A percentile compares a stretch with the other conserved stretches of the same genome.
Evolutionary conservation across 495 filamentous ascomycete genomes (phyloP).

Genomic region (Podospora tetraspora): DNA sequence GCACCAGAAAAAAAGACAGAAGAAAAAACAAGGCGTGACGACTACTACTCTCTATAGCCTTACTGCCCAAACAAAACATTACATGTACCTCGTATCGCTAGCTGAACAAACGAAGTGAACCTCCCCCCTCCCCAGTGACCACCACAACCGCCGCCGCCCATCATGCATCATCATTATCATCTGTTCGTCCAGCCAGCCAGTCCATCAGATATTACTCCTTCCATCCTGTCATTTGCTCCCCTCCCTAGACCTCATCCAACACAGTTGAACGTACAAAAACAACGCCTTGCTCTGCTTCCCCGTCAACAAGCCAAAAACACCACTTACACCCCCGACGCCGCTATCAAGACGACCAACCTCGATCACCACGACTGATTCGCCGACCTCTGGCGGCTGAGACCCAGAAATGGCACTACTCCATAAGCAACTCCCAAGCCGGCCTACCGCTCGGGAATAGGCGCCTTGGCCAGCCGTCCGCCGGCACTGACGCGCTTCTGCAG

Average conservation of each 20-base stretch:
- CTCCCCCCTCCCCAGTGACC: neutral
- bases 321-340: neutral
- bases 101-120: neutral
- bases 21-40: neutral
- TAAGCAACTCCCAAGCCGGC: constrained; percentile 26
- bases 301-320: neutral
- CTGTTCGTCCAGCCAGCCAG: neutral
- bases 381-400: constrained; percentile 4
- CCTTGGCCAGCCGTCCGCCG: constrained; percentile 54
- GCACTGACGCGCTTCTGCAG: constrained; percentile 60
- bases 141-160: neutral
- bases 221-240: neutral
- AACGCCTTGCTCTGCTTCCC: neutral
- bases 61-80: neutral
- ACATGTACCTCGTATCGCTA: neutral
- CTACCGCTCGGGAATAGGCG: constrained; percentile 53
- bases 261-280: neutral
- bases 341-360: neutral
- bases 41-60: neutral
- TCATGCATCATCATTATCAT: neutral
- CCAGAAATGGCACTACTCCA: constrained; percentile 22
- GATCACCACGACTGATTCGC: constrained; percentile 2
- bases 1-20: neutral
- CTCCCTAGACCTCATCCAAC: neutral
- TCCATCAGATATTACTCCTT: neutral